Evolutionary conservation across 2,329 filamentous ascomycete species (phyloP).

Genomic region (Metarhizium robertsii): DNA sequence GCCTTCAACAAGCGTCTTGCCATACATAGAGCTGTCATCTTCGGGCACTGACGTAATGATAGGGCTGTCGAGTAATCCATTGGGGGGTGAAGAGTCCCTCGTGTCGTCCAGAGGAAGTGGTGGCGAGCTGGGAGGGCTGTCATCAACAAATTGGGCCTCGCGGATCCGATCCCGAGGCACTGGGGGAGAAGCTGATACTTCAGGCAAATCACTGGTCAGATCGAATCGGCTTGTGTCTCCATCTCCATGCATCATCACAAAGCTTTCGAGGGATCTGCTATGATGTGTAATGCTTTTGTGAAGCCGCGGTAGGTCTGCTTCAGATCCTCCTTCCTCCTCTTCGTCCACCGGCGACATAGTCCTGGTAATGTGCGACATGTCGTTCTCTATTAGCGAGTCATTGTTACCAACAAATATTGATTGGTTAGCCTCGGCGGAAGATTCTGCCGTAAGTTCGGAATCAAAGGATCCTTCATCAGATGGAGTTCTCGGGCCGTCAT

Average conservation of each 20-base stretch:
- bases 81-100: conserved; percentile 17
- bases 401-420: not conserved
- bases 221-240: conserved; percentile 28
- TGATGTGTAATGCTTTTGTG: conserved; percentile 18
- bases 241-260: conserved; percentile 27
- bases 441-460: not conserved
- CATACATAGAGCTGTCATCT: conserved; percentile 26
- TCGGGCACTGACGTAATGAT: conserved; percentile 31
- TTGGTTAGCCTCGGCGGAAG: not conserved
- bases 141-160: conserved; percentile 25
- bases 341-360: conserved; percentile 10
- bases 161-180: conserved; percentile 19
- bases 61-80: conserved; percentile 36
- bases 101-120: conserved; percentile 17
- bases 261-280: conserved; percentile 27
- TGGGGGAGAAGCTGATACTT: conserved; percentile 34
- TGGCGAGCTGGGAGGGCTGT: conserved; percentile 41
- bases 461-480: conserved; percentile 1
- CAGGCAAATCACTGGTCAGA: conserved; percentile 32
- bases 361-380: conserved; percentile 8
- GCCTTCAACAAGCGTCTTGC: conserved; percentile 32
- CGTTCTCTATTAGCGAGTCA: conserved; percentile 3
- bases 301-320: conserved; percentile 27
- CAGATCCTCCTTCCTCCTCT: conserved; percentile 17
- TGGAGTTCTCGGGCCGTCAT: not conserved